These are phyloP conservation scores for Phytophthora boehmeriae DNA, from an alignment of 352 stramenopile species.

Conservation along the genomic window DNA sequence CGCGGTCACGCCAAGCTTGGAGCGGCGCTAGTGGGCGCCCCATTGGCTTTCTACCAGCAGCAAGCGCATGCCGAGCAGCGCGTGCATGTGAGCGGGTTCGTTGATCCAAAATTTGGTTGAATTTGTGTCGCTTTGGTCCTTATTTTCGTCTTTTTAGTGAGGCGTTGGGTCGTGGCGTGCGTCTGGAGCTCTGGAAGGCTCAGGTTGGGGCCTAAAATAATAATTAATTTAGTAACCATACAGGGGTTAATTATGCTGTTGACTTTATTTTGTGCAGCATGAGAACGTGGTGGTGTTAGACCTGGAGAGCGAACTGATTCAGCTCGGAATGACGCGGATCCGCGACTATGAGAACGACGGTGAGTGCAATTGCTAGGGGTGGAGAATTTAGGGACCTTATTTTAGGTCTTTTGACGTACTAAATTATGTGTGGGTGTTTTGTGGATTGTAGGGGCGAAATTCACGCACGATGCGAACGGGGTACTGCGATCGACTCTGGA, in stretches of 20 bases:
- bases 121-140: not conserved
- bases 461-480: slow-evolving; percentile 75
- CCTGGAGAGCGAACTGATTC: slow-evolving; percentile 85
- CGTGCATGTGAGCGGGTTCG: slow-evolving; percentile 75
- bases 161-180: slow-evolving; percentile 75
- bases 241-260: not conserved
- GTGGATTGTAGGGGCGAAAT: slow-evolving; percentile 47
- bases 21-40: slow-evolving; percentile 40
- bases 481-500: slow-evolving; percentile 74
- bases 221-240: not conserved
- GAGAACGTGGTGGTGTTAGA: slow-evolving; percentile 88
- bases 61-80: slow-evolving; percentile 52
- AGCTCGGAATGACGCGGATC: slow-evolving; percentile 82
- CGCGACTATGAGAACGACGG: slow-evolving; percentile 77
- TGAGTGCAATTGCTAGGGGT: slow-evolving; percentile 7
- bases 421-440: not conserved
- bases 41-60: slow-evolving; percentile 36
- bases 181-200: slow-evolving; percentile 87
- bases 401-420: too few relatives aligned
- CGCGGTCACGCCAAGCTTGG: slow-evolving; percentile 40
- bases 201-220: slow-evolving; percentile 45
- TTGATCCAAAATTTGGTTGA: not conserved
- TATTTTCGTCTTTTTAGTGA: slow-evolving; percentile 45
- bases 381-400: too few relatives aligned
- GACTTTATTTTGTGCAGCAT: slow-evolving; percentile 46